Evolutionary conservation across 2,329 filamentous ascomycete genomes (phyloP).

Genomic region (Calonectria hawksworthii): DNA sequence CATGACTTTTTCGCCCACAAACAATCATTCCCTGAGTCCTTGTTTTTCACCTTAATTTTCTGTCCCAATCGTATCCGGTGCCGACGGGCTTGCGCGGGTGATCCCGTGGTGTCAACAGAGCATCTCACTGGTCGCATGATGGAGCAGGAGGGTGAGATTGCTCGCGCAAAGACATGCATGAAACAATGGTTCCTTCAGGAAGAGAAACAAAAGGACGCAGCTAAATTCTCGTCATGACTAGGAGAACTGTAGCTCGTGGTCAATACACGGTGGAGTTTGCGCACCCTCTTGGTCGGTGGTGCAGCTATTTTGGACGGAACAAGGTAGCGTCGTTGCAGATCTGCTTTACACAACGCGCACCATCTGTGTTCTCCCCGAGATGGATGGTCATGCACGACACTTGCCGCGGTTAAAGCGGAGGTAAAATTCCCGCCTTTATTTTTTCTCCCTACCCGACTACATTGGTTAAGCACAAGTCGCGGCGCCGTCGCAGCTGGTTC

Average conservation of each 20-base stretch:
- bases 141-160: neutral
- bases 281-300: neutral
- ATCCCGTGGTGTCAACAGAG: neutral
- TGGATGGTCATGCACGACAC: conserved; percentile 6
- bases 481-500: neutral
- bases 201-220: neutral
- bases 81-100: neutral
- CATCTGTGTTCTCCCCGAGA: neutral
- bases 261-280: neutral
- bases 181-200: neutral
- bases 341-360: neutral
- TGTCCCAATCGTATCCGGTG: neutral
- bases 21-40: neutral
- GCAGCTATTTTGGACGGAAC: neutral
- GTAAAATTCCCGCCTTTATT: neutral
- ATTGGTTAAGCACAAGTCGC: neutral
- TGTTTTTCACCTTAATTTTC: neutral
- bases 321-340: conserved; percentile 4
- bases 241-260: neutral
- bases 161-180: neutral
- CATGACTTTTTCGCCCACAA: neutral
- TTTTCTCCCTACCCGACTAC: no score
- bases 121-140: neutral
- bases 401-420: neutral
- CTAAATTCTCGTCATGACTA: neutral